Base-by-base conservation (phyloP, 2,329 filamentous ascomycete species). In the Alternaria sp. region DNA sequence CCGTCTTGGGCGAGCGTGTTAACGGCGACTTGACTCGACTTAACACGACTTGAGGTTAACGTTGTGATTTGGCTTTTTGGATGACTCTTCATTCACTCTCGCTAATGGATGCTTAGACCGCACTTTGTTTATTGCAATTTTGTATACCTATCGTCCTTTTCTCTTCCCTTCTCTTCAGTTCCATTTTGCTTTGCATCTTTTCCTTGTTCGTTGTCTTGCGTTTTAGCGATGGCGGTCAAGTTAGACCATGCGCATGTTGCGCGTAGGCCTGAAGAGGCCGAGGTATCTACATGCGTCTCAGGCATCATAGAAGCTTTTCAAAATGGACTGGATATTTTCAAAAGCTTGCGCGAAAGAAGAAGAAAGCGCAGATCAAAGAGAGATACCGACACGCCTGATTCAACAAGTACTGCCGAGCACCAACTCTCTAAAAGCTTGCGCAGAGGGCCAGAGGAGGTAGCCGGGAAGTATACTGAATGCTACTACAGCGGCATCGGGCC, bases 311-410 rank as follows among this genome's bases (percentile, higher is more conserved):
- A 80, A 44, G 82, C 82, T 7, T 84, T 84, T 67, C 75, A 80
- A 40, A 80, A 80, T 66, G 81, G 82, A 25, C 72, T 83, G 30
- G 80, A 83, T 65, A 79, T 84, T 17, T 82, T 83, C 73, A 83
- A 79, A 66, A 75, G 79, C 60, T 68, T 83, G 36, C 75, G 79
- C 15, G 77, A 81, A 58, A 69, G 74, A 50, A 69, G 74, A 40
- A 69, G 70, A 56, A 77, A 73, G 62, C 71, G 72, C 61, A 79
- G 75, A 63, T 73, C 70, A 26, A 71, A 67, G 15, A 71, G 70
- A 51, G 67, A 75, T 15, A 62, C 55, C 17, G 62, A 66, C 40
- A 57, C 62, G 23, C 49, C 58, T 28, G 72, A 75, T 53, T 56
- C 63, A 23, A 67, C 68, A 28, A 72, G 67, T 11, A 74, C 74